Percentiles rank a stretch among this genome's conserved stretches.
phyloP scores from a whole-genome alignment of 805 yeast species.

The Candida silvatica region DNA sequence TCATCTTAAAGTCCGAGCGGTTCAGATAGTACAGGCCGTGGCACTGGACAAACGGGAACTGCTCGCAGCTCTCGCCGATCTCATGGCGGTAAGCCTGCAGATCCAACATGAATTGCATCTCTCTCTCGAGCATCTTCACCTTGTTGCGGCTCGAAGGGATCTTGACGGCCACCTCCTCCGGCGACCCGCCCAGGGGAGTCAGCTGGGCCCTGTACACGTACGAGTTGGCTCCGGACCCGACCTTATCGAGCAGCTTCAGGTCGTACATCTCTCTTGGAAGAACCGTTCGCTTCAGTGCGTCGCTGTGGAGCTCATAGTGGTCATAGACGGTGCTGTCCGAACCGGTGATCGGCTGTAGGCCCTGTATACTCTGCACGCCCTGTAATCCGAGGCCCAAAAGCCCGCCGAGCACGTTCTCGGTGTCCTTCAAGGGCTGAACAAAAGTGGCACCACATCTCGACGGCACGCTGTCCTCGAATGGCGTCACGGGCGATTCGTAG shows the following conservation, averaged over 20 bases:
- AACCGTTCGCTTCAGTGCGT: constrained; percentile 12
- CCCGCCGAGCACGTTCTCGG: no score
- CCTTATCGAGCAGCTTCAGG: constrained; percentile 9
- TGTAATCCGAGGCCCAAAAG: no score
- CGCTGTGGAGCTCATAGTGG: constrained; percentile 2
- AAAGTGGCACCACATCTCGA: no score
- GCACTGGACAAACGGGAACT: constrained; percentile 20
- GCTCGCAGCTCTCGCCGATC: constrained; percentile 6
- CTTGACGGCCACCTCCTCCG: constrained; percentile 18
- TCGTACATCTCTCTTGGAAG: constrained; percentile 13
- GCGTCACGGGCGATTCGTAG: no score
- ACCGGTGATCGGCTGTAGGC: no score
- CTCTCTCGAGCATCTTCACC: constrained; percentile 18
- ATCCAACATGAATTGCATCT: constrained; percentile 15
- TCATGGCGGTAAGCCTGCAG: constrained; percentile 13
- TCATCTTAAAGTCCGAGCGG: constrained; percentile 16
- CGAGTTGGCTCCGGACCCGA: constrained; percentile 24
- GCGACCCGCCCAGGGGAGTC: constrained; percentile 5
- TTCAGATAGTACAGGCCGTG: constrained; percentile 21
- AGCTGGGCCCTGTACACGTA: constrained; percentile 19
- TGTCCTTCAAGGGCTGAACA: no score
- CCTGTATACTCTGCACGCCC: no score
- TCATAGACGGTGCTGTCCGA: no score
- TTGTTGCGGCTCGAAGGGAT: constrained; percentile 20
- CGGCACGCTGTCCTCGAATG: no score